These are phyloP conservation scores for Candida sojae DNA, from an alignment of 1,139 yeast species.

Conservation along the genomic window DNA sequence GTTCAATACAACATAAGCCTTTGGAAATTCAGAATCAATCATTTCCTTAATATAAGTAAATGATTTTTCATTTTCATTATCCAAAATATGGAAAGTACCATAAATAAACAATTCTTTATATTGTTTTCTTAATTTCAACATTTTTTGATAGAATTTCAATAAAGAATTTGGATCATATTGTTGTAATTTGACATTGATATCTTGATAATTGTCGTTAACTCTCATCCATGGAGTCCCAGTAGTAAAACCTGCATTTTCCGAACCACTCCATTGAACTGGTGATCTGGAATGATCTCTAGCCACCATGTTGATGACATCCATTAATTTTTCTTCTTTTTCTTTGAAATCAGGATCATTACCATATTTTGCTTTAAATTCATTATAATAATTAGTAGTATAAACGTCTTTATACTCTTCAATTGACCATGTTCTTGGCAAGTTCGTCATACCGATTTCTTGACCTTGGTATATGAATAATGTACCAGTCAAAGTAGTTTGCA, in stretches of 20 bases:
- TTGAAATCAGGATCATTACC: conserved; percentile 30
- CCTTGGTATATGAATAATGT: conserved; percentile 62
- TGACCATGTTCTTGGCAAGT: conserved; percentile 47
- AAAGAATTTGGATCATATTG: conserved; percentile 49
- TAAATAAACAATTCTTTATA: conserved; percentile 46
- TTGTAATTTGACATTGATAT: conserved; percentile 52
- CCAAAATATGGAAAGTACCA: conserved; percentile 48
- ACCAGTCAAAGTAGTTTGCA: conserved; percentile 53
- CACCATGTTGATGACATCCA: conserved; percentile 35
- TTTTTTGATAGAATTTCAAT: conserved; percentile 45
- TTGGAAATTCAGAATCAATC: conserved; percentile 16
- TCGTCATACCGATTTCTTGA: conserved; percentile 61
- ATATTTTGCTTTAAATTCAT: conserved; percentile 29
- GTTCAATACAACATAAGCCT: conserved; percentile 47
- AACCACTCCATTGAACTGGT: conserved; percentile 59
- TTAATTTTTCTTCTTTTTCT: conserved; percentile 26
- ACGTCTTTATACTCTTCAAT: conserved; percentile 54
- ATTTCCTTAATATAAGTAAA: conserved; percentile 40
- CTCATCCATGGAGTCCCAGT: conserved; percentile 56
- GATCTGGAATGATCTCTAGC: conserved; percentile 60
- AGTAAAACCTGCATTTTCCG: conserved; percentile 51
- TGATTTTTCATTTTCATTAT: conserved; percentile 35
- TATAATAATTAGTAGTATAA: conserved; percentile 46
- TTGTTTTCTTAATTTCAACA: conserved; percentile 45
- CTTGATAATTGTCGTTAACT: conserved; percentile 51